Evolutionary conservation across 192 early-diverging fungal species (phyloP).

Genomic region (Coemansia erecta): DNA sequence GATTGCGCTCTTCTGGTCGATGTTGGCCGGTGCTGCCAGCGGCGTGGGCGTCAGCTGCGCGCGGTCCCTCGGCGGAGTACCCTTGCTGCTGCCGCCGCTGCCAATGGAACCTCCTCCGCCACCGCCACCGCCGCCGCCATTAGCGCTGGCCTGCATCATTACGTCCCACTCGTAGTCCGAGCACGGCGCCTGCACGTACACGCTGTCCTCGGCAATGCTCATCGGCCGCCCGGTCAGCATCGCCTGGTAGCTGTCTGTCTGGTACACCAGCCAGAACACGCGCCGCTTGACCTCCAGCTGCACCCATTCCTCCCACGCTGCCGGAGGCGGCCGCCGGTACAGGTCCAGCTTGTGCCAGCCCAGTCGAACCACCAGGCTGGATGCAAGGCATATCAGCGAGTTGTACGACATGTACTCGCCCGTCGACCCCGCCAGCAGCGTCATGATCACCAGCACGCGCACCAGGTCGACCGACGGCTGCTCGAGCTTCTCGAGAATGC

Average conservation of each 20-base stretch:
- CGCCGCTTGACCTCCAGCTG: slow-evolving; percentile 34
- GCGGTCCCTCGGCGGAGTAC: too few species aligned
- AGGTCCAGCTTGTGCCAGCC: slow-evolving; percentile 50
- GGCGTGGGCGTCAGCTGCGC: too few species aligned
- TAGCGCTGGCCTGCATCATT: slow-evolving; percentile 1
- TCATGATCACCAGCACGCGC: slow-evolving; percentile 41
- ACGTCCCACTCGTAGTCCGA: slow-evolving; percentile 53
- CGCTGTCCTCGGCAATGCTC: slow-evolving; percentile 46
- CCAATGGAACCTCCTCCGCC: slow-evolving; percentile 12
- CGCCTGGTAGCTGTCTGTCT: slow-evolving; percentile 54
- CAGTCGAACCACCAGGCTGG: slow-evolving; percentile 44
- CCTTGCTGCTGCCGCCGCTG: slow-evolving; percentile 20
- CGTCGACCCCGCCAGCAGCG: slow-evolving; percentile 41
- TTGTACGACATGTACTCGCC: slow-evolving; percentile 52
- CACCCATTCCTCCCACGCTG: slow-evolving; percentile 49
- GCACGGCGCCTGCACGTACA: slow-evolving; percentile 48
- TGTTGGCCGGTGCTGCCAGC: slow-evolving; percentile 18
- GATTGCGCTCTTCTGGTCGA: slow-evolving; percentile 31
- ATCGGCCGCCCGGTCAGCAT: slow-evolving; percentile 51
- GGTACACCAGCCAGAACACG: slow-evolving; percentile 52
- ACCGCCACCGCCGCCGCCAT: not conserved
- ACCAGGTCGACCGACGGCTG: slow-evolving; percentile 32
- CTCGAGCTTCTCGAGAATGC: slow-evolving; percentile 39
- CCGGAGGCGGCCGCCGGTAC: slow-evolving; percentile 31
- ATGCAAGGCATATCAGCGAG: slow-evolving; percentile 50